Evolutionary conservation across 192 early-diverging fungal genomes (phyloP).

Genomic region (Neocallimastix lanati): DNA sequence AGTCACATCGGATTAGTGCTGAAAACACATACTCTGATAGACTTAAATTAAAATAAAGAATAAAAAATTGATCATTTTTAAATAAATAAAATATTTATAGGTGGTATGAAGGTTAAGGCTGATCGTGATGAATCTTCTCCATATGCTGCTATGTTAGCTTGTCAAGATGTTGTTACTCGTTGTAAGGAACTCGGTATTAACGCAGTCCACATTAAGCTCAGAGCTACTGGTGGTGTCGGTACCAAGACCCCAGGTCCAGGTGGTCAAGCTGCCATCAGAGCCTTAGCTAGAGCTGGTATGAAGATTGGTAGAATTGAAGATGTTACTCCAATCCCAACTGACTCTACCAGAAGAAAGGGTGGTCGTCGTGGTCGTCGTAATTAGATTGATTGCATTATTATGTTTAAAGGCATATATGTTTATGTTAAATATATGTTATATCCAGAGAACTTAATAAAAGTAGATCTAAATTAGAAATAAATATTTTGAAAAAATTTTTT

Average conservation of each 20-base stretch:
- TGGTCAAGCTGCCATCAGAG: slow-evolving; percentile 94
- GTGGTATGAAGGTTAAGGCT: slow-evolving; percentile 99
- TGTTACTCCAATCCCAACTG: slow-evolving; percentile 95
- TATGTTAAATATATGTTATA: not conserved
- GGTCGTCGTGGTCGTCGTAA: slow-evolving; percentile 98
- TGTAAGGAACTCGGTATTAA: slow-evolving; percentile 99
- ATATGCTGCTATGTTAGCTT: slow-evolving; percentile 99
- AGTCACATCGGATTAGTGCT: not conserved
- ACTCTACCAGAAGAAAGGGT: slow-evolving; percentile 95
- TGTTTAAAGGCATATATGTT: not conserved
- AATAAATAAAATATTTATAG: slow-evolving; percentile 13
- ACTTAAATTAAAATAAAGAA: not conserved
- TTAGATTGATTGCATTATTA: not conserved
- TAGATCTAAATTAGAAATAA: not conserved
- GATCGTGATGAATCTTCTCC: slow-evolving; percentile 99
- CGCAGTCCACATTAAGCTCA: slow-evolving; percentile 98
- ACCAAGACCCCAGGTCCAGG: slow-evolving; percentile 95
- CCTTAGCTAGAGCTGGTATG: slow-evolving; percentile 95
- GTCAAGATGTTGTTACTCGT: slow-evolving; percentile 93
- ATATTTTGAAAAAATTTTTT: too few relatives aligned
- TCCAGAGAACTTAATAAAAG: not conserved
- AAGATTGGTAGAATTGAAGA: slow-evolving; percentile 99
- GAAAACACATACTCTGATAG: not conserved
- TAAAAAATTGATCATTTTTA: not conserved
- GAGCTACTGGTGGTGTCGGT: slow-evolving; percentile 97